Percentiles rank a stretch among this genome's conserved stretches.
phyloP scores from a whole-genome alignment of 306 rosid genomes.

The Abrus precatorius region DNA sequence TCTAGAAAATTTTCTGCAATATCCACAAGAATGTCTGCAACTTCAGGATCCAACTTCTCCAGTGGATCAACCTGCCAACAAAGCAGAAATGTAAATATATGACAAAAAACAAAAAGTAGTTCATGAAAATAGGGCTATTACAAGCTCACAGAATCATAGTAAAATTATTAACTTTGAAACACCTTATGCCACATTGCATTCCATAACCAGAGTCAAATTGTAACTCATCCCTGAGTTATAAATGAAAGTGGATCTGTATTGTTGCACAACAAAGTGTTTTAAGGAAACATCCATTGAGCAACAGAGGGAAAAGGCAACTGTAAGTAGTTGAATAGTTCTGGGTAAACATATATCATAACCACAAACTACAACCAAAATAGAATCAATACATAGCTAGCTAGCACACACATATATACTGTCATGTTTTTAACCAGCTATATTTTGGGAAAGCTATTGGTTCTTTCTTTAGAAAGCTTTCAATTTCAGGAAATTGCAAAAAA shows the following conservation, averaged over 20 bases:
- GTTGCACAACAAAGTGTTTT: slow-evolving; percentile 23
- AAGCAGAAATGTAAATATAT: slow-evolving; percentile 46
- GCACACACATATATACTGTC: background rate
- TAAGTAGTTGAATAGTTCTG: slow-evolving; percentile 4
- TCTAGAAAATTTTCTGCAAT: slow-evolving; percentile 96
- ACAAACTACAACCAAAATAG: slow-evolving; percentile 2
- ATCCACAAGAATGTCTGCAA: slow-evolving; percentile 88
- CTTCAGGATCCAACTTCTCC: slow-evolving; percentile 89
- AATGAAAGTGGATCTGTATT: slow-evolving; percentile 5
- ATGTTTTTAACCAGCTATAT: background rate
- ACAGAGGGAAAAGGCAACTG: background rate
- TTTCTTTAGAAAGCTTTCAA: background rate
- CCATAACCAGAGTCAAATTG: background rate
- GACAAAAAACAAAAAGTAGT: background rate
- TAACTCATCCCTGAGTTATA: slow-evolving; percentile 19
- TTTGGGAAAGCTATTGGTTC: background rate
- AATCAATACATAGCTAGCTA: background rate
- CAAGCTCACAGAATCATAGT: slow-evolving; percentile 11
- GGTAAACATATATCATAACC: background rate
- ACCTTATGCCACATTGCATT: slow-evolving; percentile 21
- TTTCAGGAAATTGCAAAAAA: background rate
- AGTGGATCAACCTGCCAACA: slow-evolving; percentile 80
- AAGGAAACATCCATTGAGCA: slow-evolving; percentile 6
- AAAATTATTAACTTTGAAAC: slow-evolving; percentile 26
- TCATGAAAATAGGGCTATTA: slow-evolving; percentile 9